phyloP scores from a whole-genome alignment of 192 early-diverging fungal genomes.

The Spizellomyces sp. region DNA sequence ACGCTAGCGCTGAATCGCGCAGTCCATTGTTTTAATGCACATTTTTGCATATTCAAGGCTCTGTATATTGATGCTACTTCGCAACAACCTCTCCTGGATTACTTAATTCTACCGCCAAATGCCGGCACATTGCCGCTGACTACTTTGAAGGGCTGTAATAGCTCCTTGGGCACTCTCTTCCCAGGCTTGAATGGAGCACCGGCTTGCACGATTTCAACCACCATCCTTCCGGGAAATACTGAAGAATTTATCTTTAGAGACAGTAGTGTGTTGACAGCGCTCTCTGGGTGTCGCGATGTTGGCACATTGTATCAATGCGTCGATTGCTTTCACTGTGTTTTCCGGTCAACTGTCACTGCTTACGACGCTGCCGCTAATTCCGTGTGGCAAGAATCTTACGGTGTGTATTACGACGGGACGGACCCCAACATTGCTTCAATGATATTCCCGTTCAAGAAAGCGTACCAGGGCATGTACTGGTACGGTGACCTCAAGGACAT shows the following conservation, averaged over 20 bases:
- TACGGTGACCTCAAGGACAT: background rate
- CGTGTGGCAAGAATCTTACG: background rate
- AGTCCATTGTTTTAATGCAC: too few species aligned
- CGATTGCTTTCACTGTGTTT: background rate
- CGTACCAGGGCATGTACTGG: background rate
- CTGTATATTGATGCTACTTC: too few species aligned
- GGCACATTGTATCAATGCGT: background rate
- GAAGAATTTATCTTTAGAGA: background rate
- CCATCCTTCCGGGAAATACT: background rate
- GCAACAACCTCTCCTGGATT: too few species aligned
- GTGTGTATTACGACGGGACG: background rate
- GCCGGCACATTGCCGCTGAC: too few species aligned
- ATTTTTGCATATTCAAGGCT: too few species aligned
- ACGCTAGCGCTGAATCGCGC: too few species aligned
- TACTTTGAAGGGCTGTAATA: background rate
- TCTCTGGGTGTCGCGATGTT: background rate
- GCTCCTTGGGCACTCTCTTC: background rate
- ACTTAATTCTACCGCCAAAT: too few species aligned
- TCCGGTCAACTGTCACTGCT: background rate
- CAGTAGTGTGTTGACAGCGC: background rate
- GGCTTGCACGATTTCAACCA: background rate
- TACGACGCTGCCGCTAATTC: background rate
- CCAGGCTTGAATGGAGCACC: background rate
- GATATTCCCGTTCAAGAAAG: background rate
- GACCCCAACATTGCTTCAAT: background rate